phyloP scores from a whole-genome alignment of 345 rosid species.

The Brassica rapa region DNA sequence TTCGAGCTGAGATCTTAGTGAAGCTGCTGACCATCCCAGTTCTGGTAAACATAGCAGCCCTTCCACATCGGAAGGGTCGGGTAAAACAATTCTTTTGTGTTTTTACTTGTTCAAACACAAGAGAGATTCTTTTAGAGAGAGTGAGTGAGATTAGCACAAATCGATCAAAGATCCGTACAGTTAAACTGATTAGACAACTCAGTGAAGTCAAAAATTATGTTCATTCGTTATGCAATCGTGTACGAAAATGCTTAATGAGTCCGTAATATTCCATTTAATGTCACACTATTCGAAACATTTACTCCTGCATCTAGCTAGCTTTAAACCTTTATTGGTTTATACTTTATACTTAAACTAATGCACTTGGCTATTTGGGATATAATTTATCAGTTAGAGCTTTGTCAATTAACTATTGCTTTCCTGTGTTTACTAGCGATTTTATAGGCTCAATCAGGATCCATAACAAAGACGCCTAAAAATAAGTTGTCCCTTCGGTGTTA shows the following conservation, averaged over 20 bases:
- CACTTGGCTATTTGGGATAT: constrained; percentile 11
- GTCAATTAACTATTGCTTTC: constrained; percentile 1
- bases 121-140: too few relatives aligned
- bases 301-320: neutral
- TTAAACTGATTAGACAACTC: neutral
- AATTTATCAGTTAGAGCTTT: neutral
- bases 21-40: too few relatives aligned
- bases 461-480: neutral
- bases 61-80: too few relatives aligned
- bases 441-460: constrained; percentile 11
- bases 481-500: neutral
- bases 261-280: neutral
- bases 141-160: too few relatives aligned
- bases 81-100: too few relatives aligned
- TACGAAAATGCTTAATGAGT: neutral
- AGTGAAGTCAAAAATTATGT: neutral
- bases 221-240: neutral
- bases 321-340: neutral
- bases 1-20: too few relatives aligned
- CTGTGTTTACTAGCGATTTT: neutral
- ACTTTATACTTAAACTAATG: neutral
- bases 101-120: too few relatives aligned
- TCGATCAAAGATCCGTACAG: too few relatives aligned
- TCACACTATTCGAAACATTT: neutral
- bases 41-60: too few relatives aligned